These are phyloP conservation scores for Tricholoma saponaceum DNA, from an alignment of 768 basidiomycete species.

Conservation along the genomic window DNA sequence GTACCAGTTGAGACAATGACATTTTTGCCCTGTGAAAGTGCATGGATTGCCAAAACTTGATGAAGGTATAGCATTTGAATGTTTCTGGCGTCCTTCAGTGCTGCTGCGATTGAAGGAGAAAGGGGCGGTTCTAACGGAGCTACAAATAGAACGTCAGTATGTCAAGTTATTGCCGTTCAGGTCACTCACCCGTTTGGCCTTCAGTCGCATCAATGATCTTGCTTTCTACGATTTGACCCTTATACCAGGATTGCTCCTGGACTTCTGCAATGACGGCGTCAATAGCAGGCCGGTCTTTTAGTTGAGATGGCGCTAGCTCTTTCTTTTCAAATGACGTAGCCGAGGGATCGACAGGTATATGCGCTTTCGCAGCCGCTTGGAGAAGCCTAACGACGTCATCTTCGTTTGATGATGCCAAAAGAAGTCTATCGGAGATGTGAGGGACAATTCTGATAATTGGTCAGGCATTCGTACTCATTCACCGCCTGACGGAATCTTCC, in stretches of 20 bases:
- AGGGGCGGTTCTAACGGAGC: constrained; percentile 46
- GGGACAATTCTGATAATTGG: not conserved
- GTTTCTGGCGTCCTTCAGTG: constrained; percentile 52
- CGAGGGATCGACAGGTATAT: constrained; percentile 65
- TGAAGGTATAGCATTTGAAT: constrained; percentile 65
- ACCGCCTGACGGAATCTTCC: constrained; percentile 59
- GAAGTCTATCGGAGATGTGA: constrained; percentile 38
- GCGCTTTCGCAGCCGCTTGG: constrained; percentile 61
- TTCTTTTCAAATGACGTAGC: constrained; percentile 5
- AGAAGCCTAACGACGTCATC: constrained; percentile 66
- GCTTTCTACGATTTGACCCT: constrained; percentile 60
- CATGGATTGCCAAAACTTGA: constrained; percentile 70
- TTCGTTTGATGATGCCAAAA: constrained; percentile 43
- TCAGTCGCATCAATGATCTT: constrained; percentile 50
- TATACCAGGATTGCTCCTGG: constrained; percentile 58
- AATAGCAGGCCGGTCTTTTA: constrained; percentile 55
- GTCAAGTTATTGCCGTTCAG: not conserved
- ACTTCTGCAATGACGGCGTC: constrained; percentile 56
- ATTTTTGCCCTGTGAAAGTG: constrained; percentile 51
- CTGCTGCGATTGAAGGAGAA: constrained; percentile 50
- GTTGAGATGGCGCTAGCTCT: constrained; percentile 27
- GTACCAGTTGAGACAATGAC: constrained; percentile 90
- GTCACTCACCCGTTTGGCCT: constrained; percentile 41
- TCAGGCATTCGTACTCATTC: constrained; percentile 49
- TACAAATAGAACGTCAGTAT: not conserved